Base-by-base conservation (phyloP, 164 flowering plant genomes). In the Nymphaea colorata region DNA sequence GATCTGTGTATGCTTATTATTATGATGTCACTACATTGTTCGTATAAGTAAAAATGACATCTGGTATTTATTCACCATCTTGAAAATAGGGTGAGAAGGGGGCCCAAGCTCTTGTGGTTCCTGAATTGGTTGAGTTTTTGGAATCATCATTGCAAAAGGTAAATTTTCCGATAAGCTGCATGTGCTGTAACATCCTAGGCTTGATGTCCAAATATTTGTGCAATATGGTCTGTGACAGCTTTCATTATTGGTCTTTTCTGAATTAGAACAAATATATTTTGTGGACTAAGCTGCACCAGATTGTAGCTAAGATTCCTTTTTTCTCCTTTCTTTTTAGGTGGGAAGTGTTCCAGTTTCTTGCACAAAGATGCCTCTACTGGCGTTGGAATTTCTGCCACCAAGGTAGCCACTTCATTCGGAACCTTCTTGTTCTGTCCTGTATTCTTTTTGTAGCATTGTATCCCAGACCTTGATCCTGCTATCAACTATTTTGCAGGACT, bases 311-410 rank as follows among this genome's bases (percentile, higher is more conserved):
- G 36, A 25, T 25, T 25, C 36, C 36, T 25, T 45, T 45, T 5
- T 5, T 2, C 53, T 2, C 53, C 11, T 45, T 45, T 10, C 62
- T 44, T 70, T 73, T 65, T 76, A 93, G 98, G 92, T 93, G 71
- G 91, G 95, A 17, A 89, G 85, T 73, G 96, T 91, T 69, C 73
- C 93, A 62, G 98, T 93, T 36, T 81, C 92, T 47, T 87, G 93
- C 79, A 73, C 80, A 55, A 80, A 72, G 83, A 83, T 91, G 67
- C 93, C 98, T 36, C 73, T 93, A 81, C 83, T 79, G 62, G 96
- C 91, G 69, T 81, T 91, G 68, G 89, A 89, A 69, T 93, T 87
- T 72, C 92, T 87, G 75, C 93, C 94, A 25, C 97, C 97, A 69
- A 88, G 87, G 98, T 93, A 3, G 61, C 62, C 65, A 64, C 11